Conservation (phyloP, 768 basidiomycete species). For the Amanita jacksonii region DNA sequence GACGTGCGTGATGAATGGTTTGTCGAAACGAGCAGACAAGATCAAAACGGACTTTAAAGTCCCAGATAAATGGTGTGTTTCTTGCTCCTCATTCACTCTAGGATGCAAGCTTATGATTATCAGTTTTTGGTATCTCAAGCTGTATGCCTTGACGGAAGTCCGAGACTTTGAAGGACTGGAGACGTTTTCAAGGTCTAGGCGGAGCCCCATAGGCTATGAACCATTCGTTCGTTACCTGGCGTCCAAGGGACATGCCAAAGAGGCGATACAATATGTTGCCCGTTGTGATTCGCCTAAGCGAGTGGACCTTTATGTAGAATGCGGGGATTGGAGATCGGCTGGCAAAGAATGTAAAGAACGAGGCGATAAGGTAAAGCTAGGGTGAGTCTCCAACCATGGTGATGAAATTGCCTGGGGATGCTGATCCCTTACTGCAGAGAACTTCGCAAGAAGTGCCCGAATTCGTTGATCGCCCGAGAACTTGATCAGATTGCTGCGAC, state of each 20-base stretch:
- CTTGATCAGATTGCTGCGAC: slow-evolving; percentile 52
- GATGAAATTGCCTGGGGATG: not conserved
- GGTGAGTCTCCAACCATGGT: slow-evolving; percentile 41
- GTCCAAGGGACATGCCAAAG: slow-evolving; percentile 60
- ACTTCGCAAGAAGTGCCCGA: slow-evolving; percentile 65
- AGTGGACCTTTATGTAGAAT: slow-evolving; percentile 81
- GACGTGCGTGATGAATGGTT: slow-evolving; percentile 63
- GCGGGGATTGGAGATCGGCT: slow-evolving; percentile 84
- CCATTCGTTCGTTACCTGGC: slow-evolving; percentile 77
- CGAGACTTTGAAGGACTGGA: slow-evolving; percentile 86
- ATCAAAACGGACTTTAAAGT: slow-evolving; percentile 87
- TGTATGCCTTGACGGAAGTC: slow-evolving; percentile 70
- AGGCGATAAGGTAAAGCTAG: slow-evolving; percentile 73
- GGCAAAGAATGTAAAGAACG: slow-evolving; percentile 87
- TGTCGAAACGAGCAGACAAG: slow-evolving; percentile 85
- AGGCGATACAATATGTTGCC: slow-evolving; percentile 70
- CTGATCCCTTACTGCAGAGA: slow-evolving; percentile 35
- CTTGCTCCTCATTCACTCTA: not conserved
- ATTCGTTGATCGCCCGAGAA: slow-evolving; percentile 72
- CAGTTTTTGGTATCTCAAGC: slow-evolving; percentile 92
- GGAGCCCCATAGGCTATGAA: slow-evolving; percentile 95
- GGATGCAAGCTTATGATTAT: not conserved
- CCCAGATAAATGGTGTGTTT: slow-evolving; percentile 78
- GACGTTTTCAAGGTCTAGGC: slow-evolving; percentile 73
- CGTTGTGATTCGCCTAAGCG: slow-evolving; percentile 79